These are phyloP conservation scores for Fusarium aywerte DNA, from an alignment of 2,329 filamentous ascomycete genomes.

Conservation along the genomic window DNA sequence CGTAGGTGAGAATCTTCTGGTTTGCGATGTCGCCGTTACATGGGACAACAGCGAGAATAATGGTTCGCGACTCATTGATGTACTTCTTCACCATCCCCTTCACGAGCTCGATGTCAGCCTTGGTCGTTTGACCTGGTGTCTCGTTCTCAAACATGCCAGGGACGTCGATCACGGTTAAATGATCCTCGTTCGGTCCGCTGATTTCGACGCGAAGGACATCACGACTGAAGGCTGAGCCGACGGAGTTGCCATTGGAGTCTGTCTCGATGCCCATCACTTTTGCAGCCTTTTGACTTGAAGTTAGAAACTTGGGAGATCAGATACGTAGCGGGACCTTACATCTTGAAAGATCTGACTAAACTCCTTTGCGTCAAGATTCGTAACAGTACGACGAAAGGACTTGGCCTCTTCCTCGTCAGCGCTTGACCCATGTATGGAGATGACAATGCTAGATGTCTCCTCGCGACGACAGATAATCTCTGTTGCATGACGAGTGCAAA, in stretches of 20 bases:
- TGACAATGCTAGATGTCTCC: conserved; percentile 46
- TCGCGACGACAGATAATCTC: conserved; percentile 59
- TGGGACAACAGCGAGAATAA: conserved; percentile 60
- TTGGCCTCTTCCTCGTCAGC: conserved; percentile 19
- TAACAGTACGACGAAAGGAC: conserved; percentile 46
- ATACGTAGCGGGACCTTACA: conserved; percentile 39
- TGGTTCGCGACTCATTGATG: conserved; percentile 59
- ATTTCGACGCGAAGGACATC: conserved; percentile 57
- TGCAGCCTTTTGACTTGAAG: conserved; percentile 51
- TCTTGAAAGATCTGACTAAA: conserved; percentile 56
- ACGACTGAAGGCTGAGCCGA: conserved; percentile 56
- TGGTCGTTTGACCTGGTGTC: conserved; percentile 54
- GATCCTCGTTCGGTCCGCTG: conserved; percentile 56
- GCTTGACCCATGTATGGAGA: conserved; percentile 54
- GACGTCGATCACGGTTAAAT: conserved; percentile 65
- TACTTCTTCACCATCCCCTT: conserved; percentile 60
- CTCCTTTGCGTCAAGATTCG: conserved; percentile 40
- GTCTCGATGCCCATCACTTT: conserved; percentile 57
- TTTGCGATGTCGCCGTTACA: conserved; percentile 55
- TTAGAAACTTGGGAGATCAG: accelerated
- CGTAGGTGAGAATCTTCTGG: conserved; percentile 54
- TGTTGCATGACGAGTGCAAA: conserved; percentile 62
- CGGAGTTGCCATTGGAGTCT: conserved; percentile 1
- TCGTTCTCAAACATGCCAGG: conserved; percentile 60
- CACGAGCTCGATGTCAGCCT: conserved; percentile 58